Evolutionary conservation across 306 rosid species (phyloP).

Genomic region (Amphicarpaea edgeworthii): DNA sequence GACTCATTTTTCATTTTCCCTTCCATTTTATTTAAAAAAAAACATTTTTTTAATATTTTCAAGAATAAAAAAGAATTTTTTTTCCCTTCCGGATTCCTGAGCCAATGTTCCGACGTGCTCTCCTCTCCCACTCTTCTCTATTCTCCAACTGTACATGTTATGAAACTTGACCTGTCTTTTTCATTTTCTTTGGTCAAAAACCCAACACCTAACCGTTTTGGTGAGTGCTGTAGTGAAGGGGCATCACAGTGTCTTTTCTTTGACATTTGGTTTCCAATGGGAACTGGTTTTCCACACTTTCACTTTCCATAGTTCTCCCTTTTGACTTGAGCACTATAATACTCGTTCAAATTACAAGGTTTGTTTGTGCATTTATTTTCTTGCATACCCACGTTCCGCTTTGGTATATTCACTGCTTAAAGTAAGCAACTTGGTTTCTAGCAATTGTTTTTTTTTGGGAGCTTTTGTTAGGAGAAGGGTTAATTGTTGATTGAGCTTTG

Average conservation of each 20-base stretch:
- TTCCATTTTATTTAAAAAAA: not conserved
- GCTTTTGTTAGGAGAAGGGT: constrained; percentile 19
- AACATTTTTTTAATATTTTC: not conserved
- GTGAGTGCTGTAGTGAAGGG: constrained; percentile 39
- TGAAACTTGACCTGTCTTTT: constrained; percentile 56
- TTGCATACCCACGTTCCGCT: not conserved
- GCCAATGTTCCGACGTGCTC: constrained; percentile 54
- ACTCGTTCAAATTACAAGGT: constrained; percentile 15
- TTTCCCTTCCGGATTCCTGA: constrained; percentile 58
- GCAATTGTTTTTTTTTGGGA: constrained; percentile 46
- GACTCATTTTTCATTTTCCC: constrained; percentile 18
- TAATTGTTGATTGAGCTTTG: constrained; percentile 20
- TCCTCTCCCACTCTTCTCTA: constrained; percentile 46
- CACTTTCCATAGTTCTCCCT: constrained; percentile 31
- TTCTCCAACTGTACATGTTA: constrained; percentile 43
- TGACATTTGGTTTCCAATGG: constrained; percentile 54
- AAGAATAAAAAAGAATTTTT: constrained; percentile 2
- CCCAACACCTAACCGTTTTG: constrained; percentile 57
- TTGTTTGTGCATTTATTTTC: constrained; percentile 28
- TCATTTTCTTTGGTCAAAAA: constrained; percentile 59
- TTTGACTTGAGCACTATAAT: constrained; percentile 25
- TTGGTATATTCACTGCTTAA: constrained; percentile 35
- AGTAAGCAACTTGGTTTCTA: constrained; percentile 31
- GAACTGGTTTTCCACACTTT: constrained; percentile 37
- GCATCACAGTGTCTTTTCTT: constrained; percentile 29